Evolutionary conservation across 2,329 filamentous ascomycete genomes (phyloP).

Genomic region (Furcasterigmium furcatum): DNA sequence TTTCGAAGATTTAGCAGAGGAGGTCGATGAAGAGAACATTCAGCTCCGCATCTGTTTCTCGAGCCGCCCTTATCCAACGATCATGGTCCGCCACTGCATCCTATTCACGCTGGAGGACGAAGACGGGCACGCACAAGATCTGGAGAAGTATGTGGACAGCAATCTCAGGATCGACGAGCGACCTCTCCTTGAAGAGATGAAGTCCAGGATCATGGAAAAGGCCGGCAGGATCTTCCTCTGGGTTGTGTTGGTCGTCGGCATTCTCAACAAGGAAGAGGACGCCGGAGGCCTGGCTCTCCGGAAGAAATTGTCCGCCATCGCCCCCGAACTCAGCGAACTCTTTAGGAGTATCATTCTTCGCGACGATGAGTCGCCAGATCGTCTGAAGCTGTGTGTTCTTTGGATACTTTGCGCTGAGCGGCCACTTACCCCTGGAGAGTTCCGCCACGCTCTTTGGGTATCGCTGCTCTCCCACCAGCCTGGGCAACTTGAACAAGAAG

Average conservation of each 20-base stretch:
- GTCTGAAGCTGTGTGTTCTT: slow-evolving; percentile 42
- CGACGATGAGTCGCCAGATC: slow-evolving; percentile 36
- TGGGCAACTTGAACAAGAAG: too few species aligned
- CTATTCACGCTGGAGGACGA: slow-evolving; percentile 20
- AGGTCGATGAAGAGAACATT: neutral
- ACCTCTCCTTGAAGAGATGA: neutral
- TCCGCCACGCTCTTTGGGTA: slow-evolving; percentile 40
- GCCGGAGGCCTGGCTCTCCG: slow-evolving; percentile 16
- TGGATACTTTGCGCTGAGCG: slow-evolving; percentile 49
- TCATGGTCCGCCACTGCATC: slow-evolving; percentile 2
- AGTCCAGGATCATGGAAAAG: slow-evolving; percentile 25
- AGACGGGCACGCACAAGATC: slow-evolving; percentile 15
- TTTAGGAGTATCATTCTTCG: slow-evolving; percentile 49
- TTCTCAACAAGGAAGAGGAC: slow-evolving; percentile 35
- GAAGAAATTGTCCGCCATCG: slow-evolving; percentile 27
- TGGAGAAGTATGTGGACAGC: slow-evolving; percentile 16
- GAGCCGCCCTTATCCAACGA: slow-evolving; percentile 6
- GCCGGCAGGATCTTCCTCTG: slow-evolving; percentile 37
- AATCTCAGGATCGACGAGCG: slow-evolving; percentile 9
- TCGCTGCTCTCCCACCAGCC: too few species aligned
- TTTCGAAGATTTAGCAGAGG: neutral
- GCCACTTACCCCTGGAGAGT: slow-evolving; percentile 37
- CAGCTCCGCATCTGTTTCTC: slow-evolving; percentile 4
- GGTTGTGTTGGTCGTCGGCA: slow-evolving; percentile 30
- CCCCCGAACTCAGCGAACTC: slow-evolving; percentile 35